Base-by-base conservation (phyloP, 805 yeast genomes). In the Kodamaea jinghongensis region DNA sequence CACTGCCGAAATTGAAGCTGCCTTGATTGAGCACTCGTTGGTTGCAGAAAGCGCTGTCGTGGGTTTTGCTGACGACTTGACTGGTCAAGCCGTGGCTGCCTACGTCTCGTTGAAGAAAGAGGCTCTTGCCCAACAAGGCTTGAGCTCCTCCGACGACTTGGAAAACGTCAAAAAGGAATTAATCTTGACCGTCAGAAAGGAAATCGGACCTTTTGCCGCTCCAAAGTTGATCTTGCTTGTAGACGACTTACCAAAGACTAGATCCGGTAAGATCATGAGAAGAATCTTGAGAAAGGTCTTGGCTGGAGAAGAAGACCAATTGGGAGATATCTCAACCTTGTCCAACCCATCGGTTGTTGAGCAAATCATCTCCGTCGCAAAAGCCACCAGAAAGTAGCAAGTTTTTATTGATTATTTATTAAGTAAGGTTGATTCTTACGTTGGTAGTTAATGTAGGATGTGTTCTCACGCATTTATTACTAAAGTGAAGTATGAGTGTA, bases 201-300 rank as follows among this genome's bases (percentile, higher is more conserved):
- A 84, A 57, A 89, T 89, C 63, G 96, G 96, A 32, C 88, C 88
- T 35, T 88, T 88, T 67, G 99, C 99, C 14, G 95, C 98, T 42
- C 99, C 99, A 58, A 90, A 90, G 67, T 71, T 81, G 36, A 81
- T 90, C 43, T 71, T 83, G 52, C 69, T 90, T 44, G 95, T 91
- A 41, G 83, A 80, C 45, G 98, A 93, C 60, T 78, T 93, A 64
- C 99, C 99, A 68, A 93, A 91, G 78, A 93, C 99, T 16, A 81
- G 99, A 71, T 88, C 96, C 8, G 99, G 99, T 54, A 93, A 93
- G 76, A 91, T 93, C 60, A 91, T 93, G 96, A 86, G 99, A 76
- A 86, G 99, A 73, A 85, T 93, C 47, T 76, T 93, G 67, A 83
- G 99, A 70, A 93, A 93, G 71, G 78, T 91, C 45, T 82, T 89